Evolutionary conservation across 2,329 filamentous ascomycete genomes (phyloP), one percentile per base, ranked within the genome.

Genomic region (Colletotrichum kahawae): DNA sequence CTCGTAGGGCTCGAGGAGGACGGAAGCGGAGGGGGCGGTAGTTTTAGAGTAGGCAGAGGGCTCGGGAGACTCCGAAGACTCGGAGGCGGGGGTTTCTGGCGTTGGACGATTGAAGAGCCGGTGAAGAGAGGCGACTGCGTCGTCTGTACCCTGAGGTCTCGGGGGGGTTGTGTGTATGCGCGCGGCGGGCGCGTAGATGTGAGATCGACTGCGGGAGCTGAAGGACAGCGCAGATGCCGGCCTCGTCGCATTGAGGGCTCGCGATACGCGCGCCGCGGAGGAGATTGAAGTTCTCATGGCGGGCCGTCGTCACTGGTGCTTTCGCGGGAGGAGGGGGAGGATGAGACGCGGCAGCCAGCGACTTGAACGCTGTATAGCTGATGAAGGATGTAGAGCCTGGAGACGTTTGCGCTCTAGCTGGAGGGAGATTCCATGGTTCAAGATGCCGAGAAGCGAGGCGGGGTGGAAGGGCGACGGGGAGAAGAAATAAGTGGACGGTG

Each of bases 151-250:
- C 31, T 73, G 62, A 14, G 64, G 34, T n/a, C 73, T 72, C 7
- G n/a, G 24, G 21, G 69, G 64, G 24, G 70, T 75, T 8, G 73
- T 74, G 18, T 75, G 73, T 10, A 75, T 59, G 16, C 57, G 12
- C 14, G 70, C 70, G 14, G 48, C 29, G 63, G 68, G 4, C 0
- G 34, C 43, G 63, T 18, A 14, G 27, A 8, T 29, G 29, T 12
- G 24, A 9, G 24, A n/a, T 54, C 57, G n/a, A 10, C 48, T 12
- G 6, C 48, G 21, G 0, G 59, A 29, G 27, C 29, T 48, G 29
- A 38, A 63, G 16, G 48, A 36, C 4, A 70, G 27, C 13, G 27
- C 33, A 14, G 72, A 33, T 12, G 62, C 29, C 14, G 18, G 57
- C 21, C 38, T 48, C 16, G 68, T 56, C n/a, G 33, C 24, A 13